phyloP scores from a whole-genome alignment of 192 early-diverging fungal genomes.

The Thamnidium elegans region DNA sequence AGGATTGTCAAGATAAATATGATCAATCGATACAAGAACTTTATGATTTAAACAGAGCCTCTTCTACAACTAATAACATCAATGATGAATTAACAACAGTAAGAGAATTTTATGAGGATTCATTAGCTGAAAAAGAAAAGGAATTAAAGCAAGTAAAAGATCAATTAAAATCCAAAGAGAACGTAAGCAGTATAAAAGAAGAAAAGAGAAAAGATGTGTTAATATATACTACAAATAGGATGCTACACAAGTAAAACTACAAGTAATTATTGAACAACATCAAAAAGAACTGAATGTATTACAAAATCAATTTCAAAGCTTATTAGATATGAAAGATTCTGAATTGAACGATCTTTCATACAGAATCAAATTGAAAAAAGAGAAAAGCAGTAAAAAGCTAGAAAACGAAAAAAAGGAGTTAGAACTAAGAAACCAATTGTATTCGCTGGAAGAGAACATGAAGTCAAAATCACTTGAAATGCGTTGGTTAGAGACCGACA shows the following conservation, averaged over 20 bases:
- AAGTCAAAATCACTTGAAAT: constrained; percentile 9
- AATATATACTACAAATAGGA: background rate
- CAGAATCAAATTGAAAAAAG: constrained; percentile 11
- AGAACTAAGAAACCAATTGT: constrained; percentile 1
- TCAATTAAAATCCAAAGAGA: background rate
- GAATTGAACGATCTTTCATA: constrained; percentile 21
- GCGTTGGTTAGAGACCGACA: constrained; percentile 17
- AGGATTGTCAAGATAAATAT: background rate
- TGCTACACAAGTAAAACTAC: constrained; percentile 12
- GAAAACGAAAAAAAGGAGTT: background rate
- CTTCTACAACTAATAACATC: too few species aligned
- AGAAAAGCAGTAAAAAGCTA: background rate
- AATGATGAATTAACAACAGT: too few species aligned
- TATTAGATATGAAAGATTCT: constrained; percentile 27
- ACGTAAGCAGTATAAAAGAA: background rate
- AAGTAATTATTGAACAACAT: constrained; percentile 20
- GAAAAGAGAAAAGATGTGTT: background rate
- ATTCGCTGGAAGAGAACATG: constrained; percentile 1
- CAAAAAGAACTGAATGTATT: constrained; percentile 26
- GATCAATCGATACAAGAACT: background rate
- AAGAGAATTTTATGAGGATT: too few species aligned
- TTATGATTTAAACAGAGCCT: background rate
- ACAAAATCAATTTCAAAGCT: constrained; percentile 22
- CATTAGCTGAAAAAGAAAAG: background rate
- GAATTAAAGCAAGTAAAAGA: background rate